A percentile compares a stretch with the other conserved stretches of the same genome.
These are phyloP conservation scores for Euclidium syriacum DNA, from an alignment of 345 rosid species.

Conservation along the genomic window DNA sequence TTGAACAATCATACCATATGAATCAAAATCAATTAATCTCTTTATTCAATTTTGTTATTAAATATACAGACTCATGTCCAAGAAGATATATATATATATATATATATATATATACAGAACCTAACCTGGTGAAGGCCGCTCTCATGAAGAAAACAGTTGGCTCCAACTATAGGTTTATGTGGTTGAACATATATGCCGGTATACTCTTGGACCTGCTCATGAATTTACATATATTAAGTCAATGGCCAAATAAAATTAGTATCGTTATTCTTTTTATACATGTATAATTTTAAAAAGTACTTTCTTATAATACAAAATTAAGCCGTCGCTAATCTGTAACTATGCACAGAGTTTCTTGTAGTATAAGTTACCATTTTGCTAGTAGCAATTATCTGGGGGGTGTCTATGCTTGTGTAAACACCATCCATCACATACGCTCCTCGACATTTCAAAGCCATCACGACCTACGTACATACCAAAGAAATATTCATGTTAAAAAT, in stretches of 20 bases:
- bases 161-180: constrained; percentile 91
- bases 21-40: background rate
- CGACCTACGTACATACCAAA: constrained; percentile 47
- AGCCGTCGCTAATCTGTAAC: too few relatives aligned
- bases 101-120: background rate
- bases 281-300: too few relatives aligned
- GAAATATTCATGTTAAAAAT: background rate
- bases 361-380: constrained; percentile 84
- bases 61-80: too few relatives aligned
- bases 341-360: too few relatives aligned
- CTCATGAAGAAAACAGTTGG: constrained; percentile 84
- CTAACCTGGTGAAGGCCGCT: constrained; percentile 73
- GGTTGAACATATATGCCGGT: constrained; percentile 75
- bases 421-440: constrained; percentile 70
- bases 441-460: constrained; percentile 81
- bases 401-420: constrained; percentile 58
- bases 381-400: constrained; percentile 67
- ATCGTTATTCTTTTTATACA: background rate
- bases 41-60: background rate
- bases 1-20: background rate
- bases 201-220: constrained; percentile 68
- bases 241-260: background rate
- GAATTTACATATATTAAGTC: background rate
- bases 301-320: too few relatives aligned
- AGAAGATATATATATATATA: too few relatives aligned